Percentiles rank a stretch among this genome's conserved stretches.
Evolutionary conservation across 768 basidiomycete genomes (phyloP).

Genomic region (Scleroderma citrinum): DNA sequence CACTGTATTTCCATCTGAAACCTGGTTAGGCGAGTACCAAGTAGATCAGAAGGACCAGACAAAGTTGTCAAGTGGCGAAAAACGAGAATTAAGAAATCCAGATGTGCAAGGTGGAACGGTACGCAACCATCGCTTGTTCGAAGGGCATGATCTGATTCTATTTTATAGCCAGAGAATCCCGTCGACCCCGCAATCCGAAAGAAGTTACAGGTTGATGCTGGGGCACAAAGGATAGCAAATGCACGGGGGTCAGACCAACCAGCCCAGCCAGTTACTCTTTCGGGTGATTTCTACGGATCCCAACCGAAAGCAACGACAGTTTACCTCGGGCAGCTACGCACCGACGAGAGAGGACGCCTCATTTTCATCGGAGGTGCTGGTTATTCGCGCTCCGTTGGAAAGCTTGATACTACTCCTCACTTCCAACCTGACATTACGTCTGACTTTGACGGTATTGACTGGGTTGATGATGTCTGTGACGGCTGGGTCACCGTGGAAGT

Average conservation of each 20-base stretch:
- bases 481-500: slow-evolving; percentile 22
- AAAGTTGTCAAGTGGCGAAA: too few relatives aligned
- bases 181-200: not conserved
- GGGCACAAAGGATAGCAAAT: not conserved
- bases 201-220: not conserved
- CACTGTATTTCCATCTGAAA: not conserved
- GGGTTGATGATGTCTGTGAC: slow-evolving; percentile 31
- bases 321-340: not conserved
- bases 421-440: slow-evolving; percentile 20
- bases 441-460: slow-evolving; percentile 29
- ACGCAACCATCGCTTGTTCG: not conserved
- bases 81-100: slow-evolving; percentile 2
- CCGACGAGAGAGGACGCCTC: slow-evolving; percentile 18
- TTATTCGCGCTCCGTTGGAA: slow-evolving; percentile 12
- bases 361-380: slow-evolving; percentile 28
- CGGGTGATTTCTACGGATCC: not conserved
- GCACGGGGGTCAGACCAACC: too few relatives aligned
- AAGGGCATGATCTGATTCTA: not conserved
- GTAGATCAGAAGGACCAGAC: too few relatives aligned
- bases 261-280: not conserved
- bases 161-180: not conserved
- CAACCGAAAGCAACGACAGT: not conserved
- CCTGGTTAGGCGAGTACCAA: not conserved
- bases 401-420: slow-evolving; percentile 7
- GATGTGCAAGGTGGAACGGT: not conserved